Evolutionary conservation across 23 red algal species (phyloP), one percentile per base, ranked within the genome.

Genomic region (Gracilariopsis chorda): DNA sequence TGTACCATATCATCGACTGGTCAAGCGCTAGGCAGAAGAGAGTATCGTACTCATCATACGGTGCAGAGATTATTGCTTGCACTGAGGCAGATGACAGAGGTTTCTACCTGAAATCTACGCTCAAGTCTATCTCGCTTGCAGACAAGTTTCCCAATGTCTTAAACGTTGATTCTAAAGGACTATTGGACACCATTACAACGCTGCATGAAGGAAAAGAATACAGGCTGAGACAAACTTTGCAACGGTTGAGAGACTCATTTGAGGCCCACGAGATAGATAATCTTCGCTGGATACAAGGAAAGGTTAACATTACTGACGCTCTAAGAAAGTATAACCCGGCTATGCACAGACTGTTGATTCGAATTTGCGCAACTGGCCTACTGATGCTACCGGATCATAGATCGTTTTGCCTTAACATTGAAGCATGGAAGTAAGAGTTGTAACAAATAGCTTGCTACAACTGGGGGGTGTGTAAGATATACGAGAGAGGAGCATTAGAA

Each of bases 1-100:
- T 49, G 46, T 80, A 8, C 45, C 41, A 80, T 57, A 33, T 47
- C 11, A 33, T 77, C 28, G 46, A 80, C 41, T 80, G 75, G 43
- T 11, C 20, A 45, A 80, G 43, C 35, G 24, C 23, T n/a, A 80
- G 55, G 75, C 75, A 80, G 75, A 20, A 47, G 7, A 45, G 24
- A 29, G 49, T 80, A 49, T 29, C 23, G 23, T 42, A 53, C 35
- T 80, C 75, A 29, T 80, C 75, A 25, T 49, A 80, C 23, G 41
- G 44, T n/a, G 75, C 75, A 29, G 75, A 80, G 44, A 80, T 80
- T 32, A 17, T 80, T 6, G 75, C 75, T 19, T 80, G 75, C 46
- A n/a, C 37, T 25, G 75, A 80, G 10, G 46, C 75, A 57, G 43
- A 80, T 80, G 75, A 56, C 37, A 20, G 46, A 17, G 75, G 75